phyloP scores from a whole-genome alignment of 768 basidiomycete genomes.

The Podaxis sp. region DNA sequence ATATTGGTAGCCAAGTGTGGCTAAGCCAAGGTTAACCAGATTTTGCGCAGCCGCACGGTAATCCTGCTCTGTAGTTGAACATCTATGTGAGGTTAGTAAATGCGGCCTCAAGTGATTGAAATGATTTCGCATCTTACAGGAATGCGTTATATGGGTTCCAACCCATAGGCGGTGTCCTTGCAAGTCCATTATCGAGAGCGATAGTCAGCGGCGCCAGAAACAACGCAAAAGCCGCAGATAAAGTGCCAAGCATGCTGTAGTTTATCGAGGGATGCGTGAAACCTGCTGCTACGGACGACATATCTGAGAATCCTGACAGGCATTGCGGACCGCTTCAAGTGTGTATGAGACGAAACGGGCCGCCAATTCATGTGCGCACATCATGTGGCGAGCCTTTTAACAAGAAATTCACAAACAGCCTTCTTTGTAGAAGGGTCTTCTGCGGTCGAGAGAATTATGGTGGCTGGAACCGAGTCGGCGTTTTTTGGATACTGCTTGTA shows the following conservation, averaged over 20 bases:
- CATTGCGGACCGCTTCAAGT: not conserved
- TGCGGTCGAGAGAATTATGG: too few species aligned
- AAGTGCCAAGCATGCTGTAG: conserved; percentile 7
- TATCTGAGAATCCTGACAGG: not conserved
- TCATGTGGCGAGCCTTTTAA: conserved; percentile 2
- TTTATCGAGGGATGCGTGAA: not conserved
- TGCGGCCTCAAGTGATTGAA: not conserved
- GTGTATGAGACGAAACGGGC: not conserved
- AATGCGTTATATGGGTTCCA: conserved; percentile 51
- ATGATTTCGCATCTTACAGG: conserved; percentile 26
- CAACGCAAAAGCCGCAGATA: not conserved
- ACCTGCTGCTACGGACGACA: not conserved
- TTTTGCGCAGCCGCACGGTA: conserved; percentile 39
- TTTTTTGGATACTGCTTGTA: too few species aligned
- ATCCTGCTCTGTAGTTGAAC: conserved; percentile 38
- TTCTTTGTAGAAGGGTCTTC: not conserved
- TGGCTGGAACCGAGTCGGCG: too few species aligned
- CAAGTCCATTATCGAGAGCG: conserved; percentile 37
- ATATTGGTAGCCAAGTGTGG: conserved; percentile 38
- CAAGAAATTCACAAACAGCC: not conserved
- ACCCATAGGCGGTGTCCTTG: conserved; percentile 43
- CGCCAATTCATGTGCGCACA: conserved; percentile 9
- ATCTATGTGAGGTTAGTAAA: conserved; percentile 25
- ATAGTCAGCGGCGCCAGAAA: conserved; percentile 15
- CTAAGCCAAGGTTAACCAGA: conserved; percentile 35